Evolutionary conservation across 805 yeast genomes (phyloP).

Genomic region (Jamesozyma piceae): DNA sequence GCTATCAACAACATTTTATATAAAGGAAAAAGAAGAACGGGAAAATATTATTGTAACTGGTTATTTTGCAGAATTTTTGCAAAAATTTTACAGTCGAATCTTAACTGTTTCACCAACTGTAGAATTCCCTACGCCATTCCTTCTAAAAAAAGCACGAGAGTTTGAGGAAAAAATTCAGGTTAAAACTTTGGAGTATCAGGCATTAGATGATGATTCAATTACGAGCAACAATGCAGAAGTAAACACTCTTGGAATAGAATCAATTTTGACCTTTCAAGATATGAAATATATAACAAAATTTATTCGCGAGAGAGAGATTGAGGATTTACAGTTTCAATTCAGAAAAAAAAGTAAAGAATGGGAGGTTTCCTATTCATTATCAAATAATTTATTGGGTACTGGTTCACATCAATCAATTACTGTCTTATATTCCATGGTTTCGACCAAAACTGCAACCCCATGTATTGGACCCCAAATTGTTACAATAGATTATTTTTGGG

Average conservation of each 20-base stretch:
- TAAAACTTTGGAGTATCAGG: slow-evolving; percentile 19
- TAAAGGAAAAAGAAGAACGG: slow-evolving; percentile 12
- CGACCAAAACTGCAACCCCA: slow-evolving; percentile 77
- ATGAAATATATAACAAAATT: slow-evolving; percentile 26
- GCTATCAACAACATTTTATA: slow-evolving; percentile 34
- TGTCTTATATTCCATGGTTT: slow-evolving; percentile 71
- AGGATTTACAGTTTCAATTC: slow-evolving; percentile 26
- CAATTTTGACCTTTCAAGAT: slow-evolving; percentile 29
- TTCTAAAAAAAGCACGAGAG: slow-evolving; percentile 45
- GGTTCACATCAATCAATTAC: slow-evolving; percentile 70
- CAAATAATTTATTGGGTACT: slow-evolving; percentile 56
- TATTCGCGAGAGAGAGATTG: slow-evolving; percentile 27
- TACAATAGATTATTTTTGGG: slow-evolving; percentile 80
- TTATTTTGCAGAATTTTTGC: slow-evolving; percentile 33
- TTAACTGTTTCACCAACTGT: slow-evolving; percentile 84
- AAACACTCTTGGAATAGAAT: slow-evolving; percentile 17
- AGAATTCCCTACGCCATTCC: slow-evolving; percentile 57
- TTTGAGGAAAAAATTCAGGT: slow-evolving; percentile 36
- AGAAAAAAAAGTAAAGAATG: slow-evolving; percentile 44
- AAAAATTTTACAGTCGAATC: slow-evolving; percentile 39
- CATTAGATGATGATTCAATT: slow-evolving; percentile 18
- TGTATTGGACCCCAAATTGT: slow-evolving; percentile 87
- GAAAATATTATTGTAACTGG: slow-evolving; percentile 17
- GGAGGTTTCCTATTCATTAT: slow-evolving; percentile 49
- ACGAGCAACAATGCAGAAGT: slow-evolving; percentile 10